phyloP scores from a whole-genome alignment of 208 protist species.

The Acanthamoeba royreba region DNA sequence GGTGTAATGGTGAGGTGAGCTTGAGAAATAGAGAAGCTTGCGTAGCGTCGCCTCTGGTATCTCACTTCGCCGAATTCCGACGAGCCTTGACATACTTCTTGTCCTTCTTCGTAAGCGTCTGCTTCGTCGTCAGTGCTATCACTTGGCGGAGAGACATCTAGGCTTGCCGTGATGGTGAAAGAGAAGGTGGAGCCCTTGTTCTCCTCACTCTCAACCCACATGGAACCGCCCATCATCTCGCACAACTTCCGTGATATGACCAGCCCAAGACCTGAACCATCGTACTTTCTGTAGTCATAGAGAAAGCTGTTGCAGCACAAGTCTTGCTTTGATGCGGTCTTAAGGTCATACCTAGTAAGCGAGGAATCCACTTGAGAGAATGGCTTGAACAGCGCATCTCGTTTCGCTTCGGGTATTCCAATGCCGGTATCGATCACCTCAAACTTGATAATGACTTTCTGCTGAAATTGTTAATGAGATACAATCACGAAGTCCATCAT shows the following conservation, averaged over 20 bases:
- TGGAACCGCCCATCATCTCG: conserved; percentile 42
- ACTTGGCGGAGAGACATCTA: too few species aligned
- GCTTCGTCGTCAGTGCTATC: too few species aligned
- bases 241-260: neutral
- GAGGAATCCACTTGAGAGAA: conserved; percentile 48
- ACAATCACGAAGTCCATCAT: neutral
- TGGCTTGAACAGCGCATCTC: conserved; percentile 46
- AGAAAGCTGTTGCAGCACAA: neutral
- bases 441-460: neutral
- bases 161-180: conserved; percentile 46
- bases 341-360: neutral
- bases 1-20: neutral
- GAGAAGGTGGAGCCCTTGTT: neutral
- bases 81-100: too few species aligned
- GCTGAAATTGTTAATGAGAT: neutral
- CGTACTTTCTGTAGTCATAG: conserved; percentile 35
- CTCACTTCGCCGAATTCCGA: too few species aligned
- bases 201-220: neutral
- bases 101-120: too few species aligned
- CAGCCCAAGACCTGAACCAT: conserved; percentile 50
- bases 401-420: conserved; percentile 55
- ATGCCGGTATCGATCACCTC: conserved; percentile 63
- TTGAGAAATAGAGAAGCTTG: too few species aligned
- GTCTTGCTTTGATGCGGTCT: too few species aligned
- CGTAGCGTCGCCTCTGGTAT: too few species aligned